Percentiles rank a stretch among this genome's conserved stretches.
Conservation (phyloP, 2,329 filamentous ascomycete species). For the Ceratocystis huliohia region DNA sequence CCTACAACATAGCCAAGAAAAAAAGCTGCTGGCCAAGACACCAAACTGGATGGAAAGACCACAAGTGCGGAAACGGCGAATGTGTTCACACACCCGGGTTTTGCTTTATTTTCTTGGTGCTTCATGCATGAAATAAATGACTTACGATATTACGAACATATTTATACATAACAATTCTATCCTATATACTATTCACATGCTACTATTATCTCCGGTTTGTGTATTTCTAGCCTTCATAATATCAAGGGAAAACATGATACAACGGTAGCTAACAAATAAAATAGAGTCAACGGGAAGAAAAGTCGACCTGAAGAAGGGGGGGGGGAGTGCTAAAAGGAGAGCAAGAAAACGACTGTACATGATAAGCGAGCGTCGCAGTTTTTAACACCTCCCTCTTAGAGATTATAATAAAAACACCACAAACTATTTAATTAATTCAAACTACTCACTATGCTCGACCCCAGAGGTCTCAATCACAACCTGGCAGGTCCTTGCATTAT, state of each 20-base stretch:
- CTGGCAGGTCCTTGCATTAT: too few species aligned
- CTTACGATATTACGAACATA: slow-evolving; percentile 12
- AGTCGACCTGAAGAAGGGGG: not conserved
- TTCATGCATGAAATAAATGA: slow-evolving; percentile 9
- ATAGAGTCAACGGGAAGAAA: not conserved
- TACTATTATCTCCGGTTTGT: not conserved
- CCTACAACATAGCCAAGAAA: not conserved
- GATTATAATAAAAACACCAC: too few species aligned
- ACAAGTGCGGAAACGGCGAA: not conserved
- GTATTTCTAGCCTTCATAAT: not conserved
- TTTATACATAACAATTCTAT: not conserved
- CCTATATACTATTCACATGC: not conserved
- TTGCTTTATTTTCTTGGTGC: not conserved
- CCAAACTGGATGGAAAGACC: not conserved
- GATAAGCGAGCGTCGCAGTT: too few species aligned
- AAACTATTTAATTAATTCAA: too few species aligned
- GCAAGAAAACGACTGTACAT: not conserved
- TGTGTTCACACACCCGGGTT: too few species aligned
- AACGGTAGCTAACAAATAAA: not conserved
- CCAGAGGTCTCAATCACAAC: too few species aligned
- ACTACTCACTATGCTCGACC: too few species aligned
- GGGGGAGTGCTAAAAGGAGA: not conserved
- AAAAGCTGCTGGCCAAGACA: not conserved
- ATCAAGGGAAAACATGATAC: not conserved
- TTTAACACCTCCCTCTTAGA: too few species aligned